These are phyloP conservation scores for Phaeomoniella chlamydospora DNA, from an alignment of 2,329 filamentous ascomycete species.

Conservation along the genomic window DNA sequence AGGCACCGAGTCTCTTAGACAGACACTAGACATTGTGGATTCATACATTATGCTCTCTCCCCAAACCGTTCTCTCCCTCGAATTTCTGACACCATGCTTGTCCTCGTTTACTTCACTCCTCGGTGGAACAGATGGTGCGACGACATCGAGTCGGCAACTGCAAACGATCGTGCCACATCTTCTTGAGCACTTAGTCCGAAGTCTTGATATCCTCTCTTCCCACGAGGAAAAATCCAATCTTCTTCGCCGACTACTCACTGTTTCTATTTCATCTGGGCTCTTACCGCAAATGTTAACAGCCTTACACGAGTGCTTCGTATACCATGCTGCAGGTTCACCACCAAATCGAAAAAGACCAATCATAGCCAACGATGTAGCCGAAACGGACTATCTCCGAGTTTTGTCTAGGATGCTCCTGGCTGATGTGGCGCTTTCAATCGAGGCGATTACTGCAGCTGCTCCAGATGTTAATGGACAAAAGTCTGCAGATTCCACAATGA, in stretches of 20 bases:
- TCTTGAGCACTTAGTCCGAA: conserved; percentile 49
- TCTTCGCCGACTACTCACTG: conserved; percentile 49
- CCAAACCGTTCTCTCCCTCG: conserved; percentile 24
- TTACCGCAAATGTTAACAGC: conserved; percentile 49
- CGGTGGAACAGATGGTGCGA: conserved; percentile 11
- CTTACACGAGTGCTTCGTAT: conserved; percentile 53
- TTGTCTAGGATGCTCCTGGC: conserved; percentile 65
- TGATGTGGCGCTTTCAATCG: conserved; percentile 53
- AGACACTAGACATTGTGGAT: conserved; percentile 51
- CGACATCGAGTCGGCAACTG: neutral
- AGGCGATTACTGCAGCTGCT: conserved; percentile 27
- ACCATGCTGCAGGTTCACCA: conserved; percentile 61
- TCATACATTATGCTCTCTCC: conserved; percentile 55
- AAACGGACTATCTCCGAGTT: conserved; percentile 76
- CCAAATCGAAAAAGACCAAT: conserved; percentile 56
- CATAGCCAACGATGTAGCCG: conserved; percentile 53
- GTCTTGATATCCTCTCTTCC: conserved; percentile 1
- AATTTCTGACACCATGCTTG: conserved; percentile 25
- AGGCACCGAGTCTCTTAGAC: conserved; percentile 47
- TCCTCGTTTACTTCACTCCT: conserved; percentile 22
- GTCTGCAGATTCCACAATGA: neutral
- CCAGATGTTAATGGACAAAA: conserved; percentile 3
- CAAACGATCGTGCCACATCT: conserved; percentile 12
- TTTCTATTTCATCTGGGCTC: conserved; percentile 40
- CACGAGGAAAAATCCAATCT: conserved; percentile 28